Evolutionary conservation across 345 rosid genomes (phyloP).

Genomic region (Rubroshorea leprosula): DNA sequence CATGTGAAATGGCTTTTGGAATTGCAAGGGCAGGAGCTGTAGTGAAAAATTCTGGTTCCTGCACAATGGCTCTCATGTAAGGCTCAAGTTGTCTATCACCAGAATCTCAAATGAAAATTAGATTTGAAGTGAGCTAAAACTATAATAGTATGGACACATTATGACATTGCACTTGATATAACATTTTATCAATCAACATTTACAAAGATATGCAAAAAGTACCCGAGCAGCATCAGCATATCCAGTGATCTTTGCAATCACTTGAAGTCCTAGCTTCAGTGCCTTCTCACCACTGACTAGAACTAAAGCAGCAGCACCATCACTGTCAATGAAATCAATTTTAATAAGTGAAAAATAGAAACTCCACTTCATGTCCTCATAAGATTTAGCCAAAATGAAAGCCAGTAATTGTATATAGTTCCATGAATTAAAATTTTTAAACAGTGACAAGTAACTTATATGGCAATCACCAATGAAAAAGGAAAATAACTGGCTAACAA

Average conservation of each 20-base stretch:
- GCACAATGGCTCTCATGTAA: conserved; percentile 26
- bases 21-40: conserved; percentile 95
- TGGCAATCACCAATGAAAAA: too few relatives aligned
- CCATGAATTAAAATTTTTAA: too few relatives aligned
- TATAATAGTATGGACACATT: background rate
- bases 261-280: conserved; percentile 65
- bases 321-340: conserved; percentile 41
- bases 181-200: background rate
- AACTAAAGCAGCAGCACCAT: conserved; percentile 95
- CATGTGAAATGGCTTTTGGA: conserved; percentile 83
- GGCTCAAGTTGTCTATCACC: conserved; percentile 12
- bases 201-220: conserved; percentile 10
- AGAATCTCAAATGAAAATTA: conserved; percentile 7
- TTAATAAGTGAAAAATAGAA: conserved; percentile 12
- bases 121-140: background rate
- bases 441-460: too few relatives aligned
- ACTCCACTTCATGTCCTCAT: conserved; percentile 2
- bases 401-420: too few relatives aligned
- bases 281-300: conserved; percentile 88
- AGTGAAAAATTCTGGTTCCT: conserved; percentile 93
- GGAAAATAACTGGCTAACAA: too few relatives aligned
- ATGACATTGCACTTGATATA: background rate
- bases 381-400: too few relatives aligned
- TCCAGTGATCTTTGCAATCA: conserved; percentile 75
- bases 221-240: conserved; percentile 99